A percentile compares a stretch with the other conserved stretches of the same genome.
These are phyloP conservation scores for Dioscorea alata DNA, from an alignment of 106 monocot genomes.

Conservation along the genomic window DNA sequence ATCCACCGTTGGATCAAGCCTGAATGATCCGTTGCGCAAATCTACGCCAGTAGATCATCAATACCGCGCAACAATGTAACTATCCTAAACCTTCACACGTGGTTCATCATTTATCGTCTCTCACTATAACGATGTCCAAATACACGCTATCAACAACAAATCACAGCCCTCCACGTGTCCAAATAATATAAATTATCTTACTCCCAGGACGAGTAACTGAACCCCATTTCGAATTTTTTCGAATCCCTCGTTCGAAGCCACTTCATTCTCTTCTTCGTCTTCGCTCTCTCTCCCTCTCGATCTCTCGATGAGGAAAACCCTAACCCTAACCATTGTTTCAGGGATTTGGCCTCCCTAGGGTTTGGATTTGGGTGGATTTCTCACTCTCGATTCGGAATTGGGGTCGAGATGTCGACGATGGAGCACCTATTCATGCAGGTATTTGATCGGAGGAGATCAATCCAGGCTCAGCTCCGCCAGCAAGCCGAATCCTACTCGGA, in stretches of 20 bases:
- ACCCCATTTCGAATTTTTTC: conserved; percentile 6
- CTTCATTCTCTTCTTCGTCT: background rate
- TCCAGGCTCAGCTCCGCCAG: conserved; percentile 44
- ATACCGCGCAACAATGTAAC: no score
- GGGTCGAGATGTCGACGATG: conserved; percentile 36
- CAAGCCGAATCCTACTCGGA: conserved; percentile 52
- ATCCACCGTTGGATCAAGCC: no score
- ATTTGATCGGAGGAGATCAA: conserved; percentile 55
- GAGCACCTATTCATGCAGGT: conserved; percentile 76
- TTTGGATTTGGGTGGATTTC: background rate
- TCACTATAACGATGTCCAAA: no score
- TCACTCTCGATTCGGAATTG: no score
- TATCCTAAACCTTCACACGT: no score
- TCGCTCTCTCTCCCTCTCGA: background rate
- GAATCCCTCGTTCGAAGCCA: background rate
- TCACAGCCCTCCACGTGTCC: no score
- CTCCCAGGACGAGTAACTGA: no score
- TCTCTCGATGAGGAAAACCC: conserved; percentile 1
- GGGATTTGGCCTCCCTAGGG: conserved; percentile 5
- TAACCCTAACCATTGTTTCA: background rate
- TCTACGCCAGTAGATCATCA: no score
- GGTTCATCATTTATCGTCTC: no score
- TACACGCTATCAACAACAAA: no score
- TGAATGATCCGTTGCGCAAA: no score
- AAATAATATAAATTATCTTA: no score